Evolutionary conservation across 1,284 basidiomycete species (phyloP), one percentile per base, ranked within the genome.

Genomic region (Phylloporus gajari): DNA sequence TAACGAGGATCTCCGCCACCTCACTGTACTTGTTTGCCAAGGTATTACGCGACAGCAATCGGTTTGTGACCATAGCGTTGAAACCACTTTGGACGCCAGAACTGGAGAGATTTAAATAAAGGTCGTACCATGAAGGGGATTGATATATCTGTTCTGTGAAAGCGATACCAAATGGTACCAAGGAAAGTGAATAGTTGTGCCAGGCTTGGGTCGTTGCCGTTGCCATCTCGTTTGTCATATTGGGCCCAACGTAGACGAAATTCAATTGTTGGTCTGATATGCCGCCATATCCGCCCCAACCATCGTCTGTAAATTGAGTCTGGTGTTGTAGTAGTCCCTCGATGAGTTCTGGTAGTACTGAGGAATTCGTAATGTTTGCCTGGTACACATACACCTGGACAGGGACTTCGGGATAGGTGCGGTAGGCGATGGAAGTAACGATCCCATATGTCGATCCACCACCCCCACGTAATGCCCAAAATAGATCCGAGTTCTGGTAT

Each of bases 41-140:
- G 4, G 84, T 71, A 15, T 83, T 79, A n/a, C 81, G 73, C 0
- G 85, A 80, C 27, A 87, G 75, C 17, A 88, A 78, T 65, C 86
- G 79, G 13, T 82, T 83, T 0, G 81, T 80, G 7, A 85, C 7
- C 72, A 85, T 82, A 23, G 74, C 53, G 61, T 81, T 83, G 17
- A 8, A 9, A 25, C 46, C 46, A 25, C 7, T 48, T 8, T 48
- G 46, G 17, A 9, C 3, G 46, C 21, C 23, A 9, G 23, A 8
- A 9, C 46, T 25, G 23, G 78, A 79, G 2, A 78, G 44, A 21
- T 7, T 30, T 2, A 61, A 68, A 68, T 80, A 56, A 2, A 30
- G n/a, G 12, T 56, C 53, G 30, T 56, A 56, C 53, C 53, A 56
- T 7, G 53, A 56, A 30, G 53, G 53, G 1, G 5, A 56, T 17